A percentile compares a stretch with the other conserved stretches of the same genome.
Evolutionary conservation across 1,284 basidiomycete genomes (phyloP).

Genomic region (Puccinia hordei): DNA sequence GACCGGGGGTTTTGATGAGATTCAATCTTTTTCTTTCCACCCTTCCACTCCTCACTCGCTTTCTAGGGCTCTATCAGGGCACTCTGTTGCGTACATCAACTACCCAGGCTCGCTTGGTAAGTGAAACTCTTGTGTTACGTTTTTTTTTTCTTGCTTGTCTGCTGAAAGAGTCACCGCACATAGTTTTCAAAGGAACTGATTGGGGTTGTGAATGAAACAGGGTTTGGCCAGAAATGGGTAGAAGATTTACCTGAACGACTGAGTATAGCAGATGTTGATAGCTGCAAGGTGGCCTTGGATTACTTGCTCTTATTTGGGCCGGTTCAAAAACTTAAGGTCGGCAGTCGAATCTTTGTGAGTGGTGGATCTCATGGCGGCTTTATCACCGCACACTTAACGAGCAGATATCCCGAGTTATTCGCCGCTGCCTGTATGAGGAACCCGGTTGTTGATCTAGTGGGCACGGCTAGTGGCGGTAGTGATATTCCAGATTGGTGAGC

Average conservation of each 20-base stretch:
- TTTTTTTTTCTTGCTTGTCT: not conserved
- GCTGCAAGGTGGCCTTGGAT: conserved; percentile 66
- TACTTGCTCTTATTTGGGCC: conserved; percentile 59
- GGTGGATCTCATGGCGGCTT: conserved; percentile 78
- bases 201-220: not conserved
- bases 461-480: conserved; percentile 64
- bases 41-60: not conserved
- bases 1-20: no score
- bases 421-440: conserved; percentile 69
- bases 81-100: conserved; percentile 68
- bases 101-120: conserved; percentile 71
- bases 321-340: conserved; percentile 51
- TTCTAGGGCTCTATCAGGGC: conserved; percentile 65
- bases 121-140: not conserved
- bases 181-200: not conserved
- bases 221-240: conserved; percentile 64
- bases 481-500: conserved; percentile 73
- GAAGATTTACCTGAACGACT: conserved; percentile 65
- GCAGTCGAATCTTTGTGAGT: conserved; percentile 64
- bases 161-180: not conserved
- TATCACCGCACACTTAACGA: conserved; percentile 68
- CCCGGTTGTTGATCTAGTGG: conserved; percentile 68
- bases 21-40: not conserved
- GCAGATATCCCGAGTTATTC: conserved; percentile 67
- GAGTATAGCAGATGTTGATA: conserved; percentile 69